Evolutionary conservation across 257 asterid species (phyloP).

Genomic region (Ocimum tenuiflorum): DNA sequence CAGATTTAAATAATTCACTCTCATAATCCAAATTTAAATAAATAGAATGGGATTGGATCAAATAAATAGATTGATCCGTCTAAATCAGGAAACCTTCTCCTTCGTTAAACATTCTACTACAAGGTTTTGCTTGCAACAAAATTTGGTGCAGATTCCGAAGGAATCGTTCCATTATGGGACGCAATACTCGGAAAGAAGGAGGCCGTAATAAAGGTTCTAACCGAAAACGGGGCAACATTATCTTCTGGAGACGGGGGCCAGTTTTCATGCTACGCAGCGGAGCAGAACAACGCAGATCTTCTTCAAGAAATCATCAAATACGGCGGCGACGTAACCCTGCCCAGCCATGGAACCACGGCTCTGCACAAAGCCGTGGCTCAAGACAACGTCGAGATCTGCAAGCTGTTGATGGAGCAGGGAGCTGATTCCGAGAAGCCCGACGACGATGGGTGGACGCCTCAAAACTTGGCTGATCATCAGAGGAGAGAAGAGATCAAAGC

Average conservation of each 20-base stretch:
- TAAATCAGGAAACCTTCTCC: too few species aligned
- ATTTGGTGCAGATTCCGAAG: slow-evolving; percentile 84
- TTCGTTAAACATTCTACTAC: too few species aligned
- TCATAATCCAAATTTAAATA: too few species aligned
- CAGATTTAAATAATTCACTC: too few species aligned
- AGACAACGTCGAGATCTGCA: slow-evolving; percentile 48
- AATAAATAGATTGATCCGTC: too few species aligned
- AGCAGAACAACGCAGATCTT: slow-evolving; percentile 46
- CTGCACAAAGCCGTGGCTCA: slow-evolving; percentile 62
- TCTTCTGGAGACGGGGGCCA: slow-evolving; percentile 57
- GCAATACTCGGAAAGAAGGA: slow-evolving; percentile 56
- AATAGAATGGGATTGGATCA: too few species aligned
- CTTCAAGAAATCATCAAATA: slow-evolving; percentile 41
- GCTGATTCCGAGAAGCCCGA: slow-evolving; percentile 56
- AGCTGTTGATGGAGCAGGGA: slow-evolving; percentile 52
- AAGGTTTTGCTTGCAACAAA: too few species aligned
- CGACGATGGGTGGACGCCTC: slow-evolving; percentile 59
- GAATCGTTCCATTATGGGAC: slow-evolving; percentile 74
- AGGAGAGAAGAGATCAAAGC: slow-evolving; percentile 55
- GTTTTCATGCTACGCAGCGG: slow-evolving; percentile 55
- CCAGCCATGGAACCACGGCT: slow-evolving; percentile 49
- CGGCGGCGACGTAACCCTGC: slow-evolving; percentile 54
- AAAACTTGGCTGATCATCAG: slow-evolving; percentile 57
- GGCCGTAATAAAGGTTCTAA: slow-evolving; percentile 30
- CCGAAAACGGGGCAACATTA: slow-evolving; percentile 56